phyloP scores from a whole-genome alignment of 2,329 filamentous ascomycete species.

The Alternaria arborescens region DNA sequence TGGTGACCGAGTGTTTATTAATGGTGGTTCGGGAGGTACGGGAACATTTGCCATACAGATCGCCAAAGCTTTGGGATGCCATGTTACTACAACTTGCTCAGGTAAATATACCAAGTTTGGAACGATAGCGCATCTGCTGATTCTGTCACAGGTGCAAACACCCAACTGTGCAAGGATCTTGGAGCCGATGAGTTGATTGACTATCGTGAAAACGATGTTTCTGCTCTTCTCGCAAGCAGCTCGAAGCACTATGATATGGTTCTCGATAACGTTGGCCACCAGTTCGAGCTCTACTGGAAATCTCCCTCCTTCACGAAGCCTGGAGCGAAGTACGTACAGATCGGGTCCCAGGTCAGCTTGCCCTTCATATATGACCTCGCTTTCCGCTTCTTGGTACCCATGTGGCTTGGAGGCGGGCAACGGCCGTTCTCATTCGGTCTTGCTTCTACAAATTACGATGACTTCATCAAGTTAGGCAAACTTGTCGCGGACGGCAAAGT shows the following conservation, averaged over 20 bases:
- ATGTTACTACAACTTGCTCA: slow-evolving; percentile 67
- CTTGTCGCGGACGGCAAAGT: slow-evolving; percentile 66
- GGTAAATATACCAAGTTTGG: slow-evolving; percentile 21
- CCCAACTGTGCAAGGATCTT: slow-evolving; percentile 62
- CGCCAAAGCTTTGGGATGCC: slow-evolving; percentile 65
- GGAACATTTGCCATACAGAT: slow-evolving; percentile 70
- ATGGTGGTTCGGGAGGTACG: slow-evolving; percentile 68
- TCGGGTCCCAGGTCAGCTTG: slow-evolving; percentile 29
- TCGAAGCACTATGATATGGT: slow-evolving; percentile 61
- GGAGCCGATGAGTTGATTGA: slow-evolving; percentile 71
- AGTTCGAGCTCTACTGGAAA: slow-evolving; percentile 29
- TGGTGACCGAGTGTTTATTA: slow-evolving; percentile 65
- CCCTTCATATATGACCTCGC: slow-evolving; percentile 25
- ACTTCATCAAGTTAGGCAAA: slow-evolving; percentile 55
- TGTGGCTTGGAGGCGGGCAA: slow-evolving; percentile 59
- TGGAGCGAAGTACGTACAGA: slow-evolving; percentile 29
- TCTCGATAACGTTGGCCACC: slow-evolving; percentile 64
- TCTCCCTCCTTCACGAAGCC: slow-evolving; percentile 26
- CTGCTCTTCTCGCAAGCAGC: slow-evolving; percentile 55
- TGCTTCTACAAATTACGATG: slow-evolving; percentile 24
- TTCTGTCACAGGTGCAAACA: slow-evolving; percentile 55
- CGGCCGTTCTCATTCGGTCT: slow-evolving; percentile 52
- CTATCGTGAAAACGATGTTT: slow-evolving; percentile 61
- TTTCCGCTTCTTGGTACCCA: slow-evolving; percentile 31
- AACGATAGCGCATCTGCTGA: not conserved